These are phyloP conservation scores for Marchantia paleacea DNA, from an alignment of 225 moss, liverwort and hornwort species.

Conservation along the genomic window DNA sequence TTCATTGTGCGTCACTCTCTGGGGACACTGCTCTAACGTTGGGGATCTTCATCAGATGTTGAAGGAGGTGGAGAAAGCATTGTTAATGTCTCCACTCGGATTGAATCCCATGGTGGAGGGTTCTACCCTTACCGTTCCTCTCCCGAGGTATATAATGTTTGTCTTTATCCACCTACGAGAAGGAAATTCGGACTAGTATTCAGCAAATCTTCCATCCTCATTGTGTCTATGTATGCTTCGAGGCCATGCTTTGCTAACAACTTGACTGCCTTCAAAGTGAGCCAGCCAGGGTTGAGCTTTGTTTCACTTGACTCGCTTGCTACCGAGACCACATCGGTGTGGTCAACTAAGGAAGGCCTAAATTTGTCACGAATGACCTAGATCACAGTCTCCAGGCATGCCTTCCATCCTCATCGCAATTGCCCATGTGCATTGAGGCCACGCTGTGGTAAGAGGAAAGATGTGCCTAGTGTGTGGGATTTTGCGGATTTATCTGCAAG, in stretches of 20 bases:
- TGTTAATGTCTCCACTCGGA: conserved; percentile 71
- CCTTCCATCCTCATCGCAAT: too few species aligned
- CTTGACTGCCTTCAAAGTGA: background rate
- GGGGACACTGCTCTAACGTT: background rate
- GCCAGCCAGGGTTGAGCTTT: background rate
- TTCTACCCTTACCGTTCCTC: conserved; percentile 58
- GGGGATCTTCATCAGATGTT: conserved; percentile 48
- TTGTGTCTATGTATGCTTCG: background rate
- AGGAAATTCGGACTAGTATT: background rate
- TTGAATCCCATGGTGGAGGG: conserved; percentile 70
- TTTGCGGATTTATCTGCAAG: background rate
- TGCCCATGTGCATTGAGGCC: too few species aligned
- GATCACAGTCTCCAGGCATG: too few species aligned
- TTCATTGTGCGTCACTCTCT: too few species aligned
- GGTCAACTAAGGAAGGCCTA: background rate
- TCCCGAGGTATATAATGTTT: conserved; percentile 65
- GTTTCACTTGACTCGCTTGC: background rate
- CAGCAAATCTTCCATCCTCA: conserved; percentile 38
- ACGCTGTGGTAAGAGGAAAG: too few species aligned
- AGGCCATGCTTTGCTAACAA: conserved; percentile 32
- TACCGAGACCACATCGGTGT: background rate
- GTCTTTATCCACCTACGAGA: too few species aligned
- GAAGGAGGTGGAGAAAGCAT: conserved; percentile 79
- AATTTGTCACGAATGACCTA: background rate
- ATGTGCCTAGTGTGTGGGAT: background rate